A percentile compares a stretch with the other conserved stretches of the same genome.
These are phyloP conservation scores for Pulicaria dysenterica DNA, from an alignment of 129 eudicot species.

Conservation along the genomic window DNA sequence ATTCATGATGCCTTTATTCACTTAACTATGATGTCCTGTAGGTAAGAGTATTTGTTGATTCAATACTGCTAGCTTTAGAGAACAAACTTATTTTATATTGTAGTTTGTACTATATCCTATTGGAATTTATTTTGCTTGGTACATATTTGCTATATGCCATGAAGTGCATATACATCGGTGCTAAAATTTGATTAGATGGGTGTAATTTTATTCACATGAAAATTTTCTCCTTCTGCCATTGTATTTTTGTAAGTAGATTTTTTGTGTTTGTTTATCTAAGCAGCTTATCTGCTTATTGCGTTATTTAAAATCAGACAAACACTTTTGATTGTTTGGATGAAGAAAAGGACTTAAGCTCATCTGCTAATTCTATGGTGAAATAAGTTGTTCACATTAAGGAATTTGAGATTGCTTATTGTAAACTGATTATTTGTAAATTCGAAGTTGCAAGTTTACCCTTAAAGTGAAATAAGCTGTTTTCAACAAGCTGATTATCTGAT, in stretches of 20 bases:
- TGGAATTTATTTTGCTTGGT: not conserved
- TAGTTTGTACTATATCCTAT: not conserved
- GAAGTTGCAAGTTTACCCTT: no score
- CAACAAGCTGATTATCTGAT: no score
- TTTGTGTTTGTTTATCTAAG: no score
- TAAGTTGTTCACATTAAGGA: no score
- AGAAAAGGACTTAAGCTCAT: no score
- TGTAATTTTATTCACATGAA: not conserved
- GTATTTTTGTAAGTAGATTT: not conserved
- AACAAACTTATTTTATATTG: not conserved
- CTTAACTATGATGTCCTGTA: not conserved
- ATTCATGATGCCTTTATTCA: not conserved
- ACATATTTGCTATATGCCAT: not conserved
- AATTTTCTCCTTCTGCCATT: not conserved
- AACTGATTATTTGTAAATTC: no score
- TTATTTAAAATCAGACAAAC: no score
- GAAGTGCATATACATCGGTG: not conserved
- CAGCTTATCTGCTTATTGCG: no score
- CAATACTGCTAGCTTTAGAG: constrained; percentile 19
- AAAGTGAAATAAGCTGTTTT: no score
- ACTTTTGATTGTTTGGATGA: no score
- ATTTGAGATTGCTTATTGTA: no score
- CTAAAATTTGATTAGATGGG: not conserved
- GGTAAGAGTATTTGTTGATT: not conserved
- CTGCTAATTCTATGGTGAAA: no score